Evolutionary conservation across 306 rosid species (phyloP).

Genomic region (Comarum palustre): DNA sequence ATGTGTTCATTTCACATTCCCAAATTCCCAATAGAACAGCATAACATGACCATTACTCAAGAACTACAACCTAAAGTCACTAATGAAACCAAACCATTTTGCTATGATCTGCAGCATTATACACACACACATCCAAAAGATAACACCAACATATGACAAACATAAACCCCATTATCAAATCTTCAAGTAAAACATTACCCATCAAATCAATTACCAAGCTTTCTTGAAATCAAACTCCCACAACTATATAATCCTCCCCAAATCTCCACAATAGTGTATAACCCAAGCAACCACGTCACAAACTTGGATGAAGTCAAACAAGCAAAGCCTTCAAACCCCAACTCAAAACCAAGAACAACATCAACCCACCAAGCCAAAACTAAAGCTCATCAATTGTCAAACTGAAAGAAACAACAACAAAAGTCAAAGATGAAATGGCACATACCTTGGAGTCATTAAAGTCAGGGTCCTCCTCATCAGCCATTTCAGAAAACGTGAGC

Average conservation of each 20-base stretch:
- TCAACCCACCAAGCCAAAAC: constrained; percentile 7
- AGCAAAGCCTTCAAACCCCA: background rate
- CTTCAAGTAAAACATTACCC: background rate
- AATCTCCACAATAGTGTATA: background rate
- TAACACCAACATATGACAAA: background rate
- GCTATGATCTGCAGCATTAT: background rate
- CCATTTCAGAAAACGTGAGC: constrained; percentile 40
- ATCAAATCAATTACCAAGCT: background rate
- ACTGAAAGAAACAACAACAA: background rate
- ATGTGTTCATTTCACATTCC: background rate
- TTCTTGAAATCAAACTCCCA: background rate
- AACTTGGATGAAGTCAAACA: background rate
- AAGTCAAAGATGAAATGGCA: constrained; percentile 6
- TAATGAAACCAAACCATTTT: background rate
- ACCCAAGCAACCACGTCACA: background rate
- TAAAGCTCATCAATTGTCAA: background rate
- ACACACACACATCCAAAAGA: background rate
- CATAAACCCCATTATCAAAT: background rate
- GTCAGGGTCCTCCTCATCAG: constrained; percentile 60
- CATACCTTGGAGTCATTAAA: constrained; percentile 66
- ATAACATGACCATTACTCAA: background rate
- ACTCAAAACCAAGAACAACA: constrained; percentile 5
- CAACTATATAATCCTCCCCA: constrained; percentile 7
- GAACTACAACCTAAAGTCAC: background rate
- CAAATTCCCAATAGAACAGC: background rate